Evolutionary conservation across 2,329 filamentous ascomycete species (phyloP).

Genomic region (Fusarium compactum): DNA sequence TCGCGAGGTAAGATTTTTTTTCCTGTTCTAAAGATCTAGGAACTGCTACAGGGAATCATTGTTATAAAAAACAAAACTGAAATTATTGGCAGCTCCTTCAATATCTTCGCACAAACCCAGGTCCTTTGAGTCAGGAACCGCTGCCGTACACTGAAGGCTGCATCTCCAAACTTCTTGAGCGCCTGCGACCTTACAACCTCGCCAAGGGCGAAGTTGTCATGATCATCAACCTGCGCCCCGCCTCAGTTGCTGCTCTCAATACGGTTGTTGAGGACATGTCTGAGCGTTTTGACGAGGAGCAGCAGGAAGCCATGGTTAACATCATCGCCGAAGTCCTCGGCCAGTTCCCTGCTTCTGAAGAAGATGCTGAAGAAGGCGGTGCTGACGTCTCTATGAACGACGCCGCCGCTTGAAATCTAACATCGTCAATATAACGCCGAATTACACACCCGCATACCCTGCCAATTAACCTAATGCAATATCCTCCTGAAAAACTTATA

Average conservation of each 20-base stretch:
- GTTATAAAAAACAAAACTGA: conserved; percentile 11
- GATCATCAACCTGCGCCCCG: conserved; percentile 74
- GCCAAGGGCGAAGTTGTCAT: conserved; percentile 77
- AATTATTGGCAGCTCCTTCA: conserved; percentile 64
- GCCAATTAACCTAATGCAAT: not conserved
- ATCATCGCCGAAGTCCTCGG: conserved; percentile 71
- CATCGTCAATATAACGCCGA: conserved; percentile 14
- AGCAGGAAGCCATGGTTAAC: conserved; percentile 69
- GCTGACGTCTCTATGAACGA: conserved; percentile 56
- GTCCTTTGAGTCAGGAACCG: conserved; percentile 67
- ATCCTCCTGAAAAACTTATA: conserved; percentile 54
- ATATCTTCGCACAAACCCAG: conserved; percentile 68
- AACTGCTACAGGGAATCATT: not conserved
- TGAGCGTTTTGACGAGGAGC: conserved; percentile 68
- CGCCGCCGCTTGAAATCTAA: conserved; percentile 42
- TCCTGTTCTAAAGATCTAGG: not conserved
- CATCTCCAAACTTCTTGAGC: conserved; percentile 66
- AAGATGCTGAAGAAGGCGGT: conserved; percentile 44
- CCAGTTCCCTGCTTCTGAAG: conserved; percentile 54
- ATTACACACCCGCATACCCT: not conserved
- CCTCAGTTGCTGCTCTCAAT: conserved; percentile 68
- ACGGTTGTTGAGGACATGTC: conserved; percentile 75
- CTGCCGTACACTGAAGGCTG: conserved; percentile 64
- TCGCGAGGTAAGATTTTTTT: conserved; percentile 66
- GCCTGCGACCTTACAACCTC: conserved; percentile 68